Base-by-base conservation (phyloP, 2,329 filamentous ascomycete genomes). In the Graphilbum ipis-grandicollis region DNA sequence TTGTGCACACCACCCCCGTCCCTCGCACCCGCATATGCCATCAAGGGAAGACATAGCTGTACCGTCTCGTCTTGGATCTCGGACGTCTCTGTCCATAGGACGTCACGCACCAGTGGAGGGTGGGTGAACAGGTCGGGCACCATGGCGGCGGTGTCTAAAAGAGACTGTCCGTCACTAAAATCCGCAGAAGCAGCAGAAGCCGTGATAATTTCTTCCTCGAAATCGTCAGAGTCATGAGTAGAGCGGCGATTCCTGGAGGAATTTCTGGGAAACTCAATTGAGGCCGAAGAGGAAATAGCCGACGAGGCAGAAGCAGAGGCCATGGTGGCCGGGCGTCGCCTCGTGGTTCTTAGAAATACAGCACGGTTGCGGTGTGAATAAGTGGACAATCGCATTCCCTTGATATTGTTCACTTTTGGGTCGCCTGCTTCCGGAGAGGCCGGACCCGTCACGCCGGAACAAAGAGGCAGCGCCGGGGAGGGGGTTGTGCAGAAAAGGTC, bases 61-160 rank as follows among this genome's bases (percentile, higher is more conserved):
- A 83, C 60, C 0, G 80, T 88, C 39, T 71, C 61, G 40, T 78
- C 67, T 55, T 93, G 83, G 21, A 71, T 52, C 35, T 56, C 52
- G 1, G 79, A 84, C 19, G 80, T 81, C 41, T 70, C 60, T 5
- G 85, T 90, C 34, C 59, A 52, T 35, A 86, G 62, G 14, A 50
- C 44, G 50, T 93, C 85, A 38, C 60, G 62, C 46, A 93, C 70
- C 15, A 63, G 62, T 12, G 80, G 76, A 30, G 57, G 56, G 14
- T 53, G 55, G 8, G 63, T 69, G 54, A 76, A 79, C 39, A 79
- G 55, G 33, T 60, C 58, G 15, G 74, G 71, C 22, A 76, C 50
- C 52, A 54, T 55, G 38, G 42, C 31, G 15, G 19, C 3, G 9
- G 15, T 5, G 19, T 17, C 10, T 31, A 19, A 12, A 17, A 9